These are phyloP conservation scores for Aspergillus udagawae DNA, from an alignment of 2,329 filamentous ascomycete genomes.

Conservation along the genomic window DNA sequence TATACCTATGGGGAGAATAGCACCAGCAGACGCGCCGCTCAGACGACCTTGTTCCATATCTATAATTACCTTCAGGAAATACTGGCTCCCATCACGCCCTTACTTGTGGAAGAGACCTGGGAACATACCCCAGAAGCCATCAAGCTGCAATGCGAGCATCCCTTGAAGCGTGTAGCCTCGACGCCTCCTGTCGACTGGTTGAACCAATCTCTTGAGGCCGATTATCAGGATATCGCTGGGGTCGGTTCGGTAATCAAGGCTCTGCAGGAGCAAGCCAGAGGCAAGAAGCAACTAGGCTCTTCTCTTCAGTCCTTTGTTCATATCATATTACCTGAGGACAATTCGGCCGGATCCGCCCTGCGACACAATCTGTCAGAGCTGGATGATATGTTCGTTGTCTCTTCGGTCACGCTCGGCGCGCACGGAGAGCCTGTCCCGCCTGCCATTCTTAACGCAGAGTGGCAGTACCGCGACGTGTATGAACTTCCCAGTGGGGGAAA, in stretches of 20 bases:
- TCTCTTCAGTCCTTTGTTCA: constrained; percentile 73
- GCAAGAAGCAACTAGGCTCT: constrained; percentile 69
- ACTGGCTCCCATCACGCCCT: constrained; percentile 74
- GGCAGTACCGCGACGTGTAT: constrained; percentile 43
- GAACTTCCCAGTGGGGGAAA: constrained; percentile 30
- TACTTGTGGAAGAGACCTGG: constrained; percentile 87
- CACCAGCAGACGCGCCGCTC: constrained; percentile 54
- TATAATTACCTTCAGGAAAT: constrained; percentile 71
- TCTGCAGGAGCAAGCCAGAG: constrained; percentile 69
- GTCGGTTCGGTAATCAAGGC: constrained; percentile 67
- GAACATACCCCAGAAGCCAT: constrained; percentile 67
- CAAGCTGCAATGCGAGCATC: constrained; percentile 46
- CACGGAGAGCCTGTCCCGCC: constrained; percentile 24
- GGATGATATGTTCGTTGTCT: constrained; percentile 65
- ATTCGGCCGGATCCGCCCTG: constrained; percentile 19
- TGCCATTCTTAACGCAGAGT: constrained; percentile 31
- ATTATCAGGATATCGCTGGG: constrained; percentile 40
- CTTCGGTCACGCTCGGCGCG: constrained; percentile 53
- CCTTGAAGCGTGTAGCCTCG: constrained; percentile 38
- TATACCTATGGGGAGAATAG: constrained; percentile 76
- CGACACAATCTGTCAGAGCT: constrained; percentile 47
- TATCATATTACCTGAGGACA: constrained; percentile 23
- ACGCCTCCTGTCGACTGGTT: constrained; percentile 32
- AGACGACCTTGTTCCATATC: constrained; percentile 57
- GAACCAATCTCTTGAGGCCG: constrained; percentile 47